phyloP scores from a whole-genome alignment of 345 rosid species.

The Eucalyptus pauciflora region DNA sequence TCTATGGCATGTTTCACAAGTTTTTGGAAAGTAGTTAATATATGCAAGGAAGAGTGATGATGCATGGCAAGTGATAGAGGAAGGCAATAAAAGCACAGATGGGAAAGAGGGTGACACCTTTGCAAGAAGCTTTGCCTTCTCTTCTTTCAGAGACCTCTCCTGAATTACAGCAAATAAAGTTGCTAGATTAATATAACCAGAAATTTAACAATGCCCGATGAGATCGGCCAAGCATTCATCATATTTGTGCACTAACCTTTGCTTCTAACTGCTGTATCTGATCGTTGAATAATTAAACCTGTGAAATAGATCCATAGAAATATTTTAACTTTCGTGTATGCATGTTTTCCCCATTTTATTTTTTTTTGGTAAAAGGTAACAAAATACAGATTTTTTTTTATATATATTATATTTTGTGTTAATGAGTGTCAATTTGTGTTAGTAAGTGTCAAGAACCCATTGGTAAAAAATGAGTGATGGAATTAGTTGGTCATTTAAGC shows the following conservation, averaged over 20 bases:
- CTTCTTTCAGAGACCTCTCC: constrained; percentile 34
- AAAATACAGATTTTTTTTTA: neutral
- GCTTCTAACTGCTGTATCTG: constrained; percentile 28
- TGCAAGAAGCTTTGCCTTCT: constrained; percentile 17
- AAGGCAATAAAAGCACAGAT: neutral
- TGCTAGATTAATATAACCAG: neutral
- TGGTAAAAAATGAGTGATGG: neutral
- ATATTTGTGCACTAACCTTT: constrained; percentile 9
- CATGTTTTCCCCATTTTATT: neutral
- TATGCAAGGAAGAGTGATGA: neutral
- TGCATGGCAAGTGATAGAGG: neutral
- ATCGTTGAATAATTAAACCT: constrained; percentile 29
- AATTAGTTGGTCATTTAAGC: too few relatives aligned
- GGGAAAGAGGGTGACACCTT: constrained; percentile 15
- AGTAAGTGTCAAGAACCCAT: neutral
- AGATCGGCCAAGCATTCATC: neutral
- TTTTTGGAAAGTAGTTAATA: neutral
- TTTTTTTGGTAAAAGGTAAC: neutral
- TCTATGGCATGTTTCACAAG: neutral
- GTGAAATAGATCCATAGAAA: neutral
- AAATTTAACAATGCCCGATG: neutral
- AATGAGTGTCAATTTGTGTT: neutral
- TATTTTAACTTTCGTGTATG: neutral
- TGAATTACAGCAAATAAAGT: neutral
- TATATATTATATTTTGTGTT: neutral